phyloP scores from a whole-genome alignment of 441 rosid species.

The Erysimum cheiri region DNA sequence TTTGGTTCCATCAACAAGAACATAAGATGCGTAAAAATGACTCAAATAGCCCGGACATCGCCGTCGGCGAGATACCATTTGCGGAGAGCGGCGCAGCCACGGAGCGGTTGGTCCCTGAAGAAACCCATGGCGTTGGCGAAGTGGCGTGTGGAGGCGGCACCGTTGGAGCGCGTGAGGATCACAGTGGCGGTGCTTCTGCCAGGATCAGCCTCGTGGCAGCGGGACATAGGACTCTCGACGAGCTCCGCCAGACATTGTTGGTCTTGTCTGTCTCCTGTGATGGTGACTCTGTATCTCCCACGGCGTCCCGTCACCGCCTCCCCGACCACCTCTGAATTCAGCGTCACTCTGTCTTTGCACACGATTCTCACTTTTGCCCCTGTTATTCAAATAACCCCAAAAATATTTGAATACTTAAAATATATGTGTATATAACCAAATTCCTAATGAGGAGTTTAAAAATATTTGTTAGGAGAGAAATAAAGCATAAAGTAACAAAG shows the following conservation, averaged over 20 bases:
- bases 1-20: neutral
- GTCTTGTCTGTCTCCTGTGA: slow-evolving; percentile 59
- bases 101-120: slow-evolving; percentile 48
- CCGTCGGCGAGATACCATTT: slow-evolving; percentile 44
- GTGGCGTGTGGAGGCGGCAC: slow-evolving; percentile 58
- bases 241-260: slow-evolving; percentile 52
- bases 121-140: slow-evolving; percentile 72
- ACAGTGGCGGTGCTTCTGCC: slow-evolving; percentile 57
- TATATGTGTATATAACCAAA: neutral
- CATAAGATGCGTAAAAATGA: slow-evolving; percentile 8
- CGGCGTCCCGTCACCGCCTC: slow-evolving; percentile 47
- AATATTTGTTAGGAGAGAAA: neutral
- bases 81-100: slow-evolving; percentile 55
- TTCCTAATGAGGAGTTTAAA: neutral
- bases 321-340: slow-evolving; percentile 37
- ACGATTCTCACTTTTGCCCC: slow-evolving; percentile 60
- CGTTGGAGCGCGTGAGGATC: slow-evolving; percentile 70
- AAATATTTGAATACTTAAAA: neutral
- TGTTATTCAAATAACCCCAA: slow-evolving; percentile 28
- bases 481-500: neutral
- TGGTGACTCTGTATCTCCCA: slow-evolving; percentile 50
- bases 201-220: slow-evolving; percentile 48
- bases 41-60: slow-evolving; percentile 41
- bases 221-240: slow-evolving; percentile 50
- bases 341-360: slow-evolving; percentile 51